Base-by-base conservation (phyloP, 192 early-diverging fungal genomes). In the Rhizoclosmatium globosum region DNA sequence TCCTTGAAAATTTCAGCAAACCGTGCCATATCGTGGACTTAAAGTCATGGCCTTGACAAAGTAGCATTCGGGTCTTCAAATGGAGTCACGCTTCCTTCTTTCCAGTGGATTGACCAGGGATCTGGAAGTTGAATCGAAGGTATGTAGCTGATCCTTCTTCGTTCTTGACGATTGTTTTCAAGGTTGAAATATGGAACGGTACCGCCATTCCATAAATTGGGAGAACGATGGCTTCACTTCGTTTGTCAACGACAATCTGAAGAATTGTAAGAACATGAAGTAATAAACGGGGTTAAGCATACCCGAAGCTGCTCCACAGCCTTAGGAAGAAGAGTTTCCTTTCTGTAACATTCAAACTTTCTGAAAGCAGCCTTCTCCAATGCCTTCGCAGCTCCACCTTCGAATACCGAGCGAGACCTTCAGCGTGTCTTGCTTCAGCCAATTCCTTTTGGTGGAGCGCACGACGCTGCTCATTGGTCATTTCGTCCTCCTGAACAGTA, bases 121-220 rank as follows among this genome's bases (percentile, higher is more conserved):
- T 96, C 19, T 96, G 84, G 85, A 99, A 93, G 81, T 99, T 99
- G 76, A 99, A 91, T 58, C 98, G 94, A 23, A 99, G 84, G 77
- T 95, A 92, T 21, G 94, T 91, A 73, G 89, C 94, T 53, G 96
- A 94, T 64, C 94, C 94, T 87, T 99, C 98, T 67, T 98, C 98
- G 62, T 87, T 92, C 84, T 98, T 98, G 83, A 89, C 92, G 4
- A 94, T 92, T 81, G 94, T 98, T 79, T 99, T 98, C 47, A 99
- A 80, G 2, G 96, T 96, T 13, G 95, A 94, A 70, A 99, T 94
- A 82, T 99, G 98, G 89, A 99, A 98, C 43, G 98, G 98, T 15
- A 99, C 98, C 2, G 97, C 92, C 82, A 94, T 90, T 23, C 97
- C 97, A 79, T 97, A 97, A 50, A 99, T 93, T 4, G 98, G 98